Evolutionary conservation across 2,329 filamentous ascomycete genomes (phyloP), one percentile per base, ranked within the genome.

Genomic region (Coniochaeta prunicola): DNA sequence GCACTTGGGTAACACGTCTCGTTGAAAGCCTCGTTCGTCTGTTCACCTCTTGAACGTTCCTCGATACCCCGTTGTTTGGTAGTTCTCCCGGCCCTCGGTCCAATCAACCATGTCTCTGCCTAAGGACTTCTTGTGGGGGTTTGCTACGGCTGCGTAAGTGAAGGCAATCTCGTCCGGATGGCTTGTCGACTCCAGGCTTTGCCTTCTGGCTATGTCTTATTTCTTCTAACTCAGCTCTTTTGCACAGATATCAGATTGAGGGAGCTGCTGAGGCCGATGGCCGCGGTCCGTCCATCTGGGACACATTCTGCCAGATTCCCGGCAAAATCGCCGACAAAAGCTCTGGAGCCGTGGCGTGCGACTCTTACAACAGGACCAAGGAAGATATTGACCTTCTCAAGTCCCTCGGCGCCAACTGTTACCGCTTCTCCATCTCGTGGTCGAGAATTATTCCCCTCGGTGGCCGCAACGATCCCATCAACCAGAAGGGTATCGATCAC

Each of bases 391-490:
- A 80, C 12, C 81, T 96, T 36, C 78, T 96, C 64, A 91, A 91
- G 76, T 77, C 81, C 56, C 82, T 89, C 28, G 88, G 90, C 58
- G 85, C 90, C 59, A 84, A 83, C 67, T 84, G 84, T 38, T 96
- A 96, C 76, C 89, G 91, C 56, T 96, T 96, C 76, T 94, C 90
- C 55, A 79, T 96, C 62, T 90, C 90, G 21, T 96, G 88, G 89
- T 86, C 89, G 26, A 87, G 91, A 61, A 87, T 96, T 67, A 92
- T 96, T 66, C 91, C 91, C 4, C 79, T 91, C n/a, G 91, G 91
- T 59, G 91, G 91, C 57, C 88, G 91, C 62, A 81, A 89, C 61
- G 91, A 96, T 71, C 88, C 90, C 24, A 70, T 96, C 74, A 96
- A 96, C 76, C 80, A 90, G 67, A 82, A 83, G 59, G 91, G 91